Percentiles rank a stretch among this genome's conserved stretches.
phyloP scores from a whole-genome alignment of 345 rosid species.

The Carallia brachiata region DNA sequence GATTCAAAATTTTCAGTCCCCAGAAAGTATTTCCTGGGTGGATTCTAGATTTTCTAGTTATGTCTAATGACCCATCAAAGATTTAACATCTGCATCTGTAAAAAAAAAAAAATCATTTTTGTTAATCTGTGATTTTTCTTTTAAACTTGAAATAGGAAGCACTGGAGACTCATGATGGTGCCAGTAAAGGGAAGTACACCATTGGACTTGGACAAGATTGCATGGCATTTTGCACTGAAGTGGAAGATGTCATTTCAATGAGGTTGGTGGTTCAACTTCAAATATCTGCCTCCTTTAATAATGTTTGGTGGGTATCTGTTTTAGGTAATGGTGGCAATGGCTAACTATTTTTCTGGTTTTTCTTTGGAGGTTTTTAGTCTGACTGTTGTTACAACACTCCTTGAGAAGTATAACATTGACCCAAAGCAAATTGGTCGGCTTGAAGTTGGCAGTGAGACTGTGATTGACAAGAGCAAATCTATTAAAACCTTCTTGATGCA shows the following conservation, averaged over 20 bases:
- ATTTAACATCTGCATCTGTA: neutral
- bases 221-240: slow-evolving; percentile 93
- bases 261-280: slow-evolving; percentile 44
- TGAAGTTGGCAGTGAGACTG: slow-evolving; percentile 99
- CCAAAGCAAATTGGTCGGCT: slow-evolving; percentile 94
- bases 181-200: slow-evolving; percentile 95
- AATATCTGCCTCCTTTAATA: neutral
- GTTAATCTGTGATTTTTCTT: slow-evolving; percentile 2
- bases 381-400: slow-evolving; percentile 83
- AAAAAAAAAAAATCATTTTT: too few relatives aligned
- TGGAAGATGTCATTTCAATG: slow-evolving; percentile 99
- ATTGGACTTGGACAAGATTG: slow-evolving; percentile 99
- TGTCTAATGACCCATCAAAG: neutral
- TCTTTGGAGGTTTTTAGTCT: slow-evolving; percentile 46
- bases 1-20: neutral
- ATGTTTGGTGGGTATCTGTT: neutral
- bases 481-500: slow-evolving; percentile 98
- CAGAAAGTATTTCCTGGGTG: neutral
- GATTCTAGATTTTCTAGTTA: neutral
- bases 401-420: slow-evolving; percentile 84
- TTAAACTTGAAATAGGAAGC: slow-evolving; percentile 55
- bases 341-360: slow-evolving; percentile 4
- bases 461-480: slow-evolving; percentile 98
- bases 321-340: neutral
- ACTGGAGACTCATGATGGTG: slow-evolving; percentile 92